These are phyloP conservation scores for Suillus ampliporus DNA, from an alignment of 768 basidiomycete species.

Conservation along the genomic window DNA sequence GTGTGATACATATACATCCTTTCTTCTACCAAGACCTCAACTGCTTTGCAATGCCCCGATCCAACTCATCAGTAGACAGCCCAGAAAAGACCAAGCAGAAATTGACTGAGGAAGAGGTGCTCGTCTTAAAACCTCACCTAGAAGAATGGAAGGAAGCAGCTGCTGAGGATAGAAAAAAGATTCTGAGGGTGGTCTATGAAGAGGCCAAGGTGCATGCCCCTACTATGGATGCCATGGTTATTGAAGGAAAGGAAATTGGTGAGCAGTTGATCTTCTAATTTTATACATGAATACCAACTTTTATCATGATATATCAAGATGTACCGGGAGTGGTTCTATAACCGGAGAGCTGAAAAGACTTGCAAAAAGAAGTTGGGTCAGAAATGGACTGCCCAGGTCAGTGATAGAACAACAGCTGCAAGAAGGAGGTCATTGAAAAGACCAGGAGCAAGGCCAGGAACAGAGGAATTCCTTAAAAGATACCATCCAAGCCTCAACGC, in stretches of 20 bases:
- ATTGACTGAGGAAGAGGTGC: neutral
- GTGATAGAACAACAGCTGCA: too few species aligned
- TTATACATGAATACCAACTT: neutral
- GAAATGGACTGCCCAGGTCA: too few species aligned
- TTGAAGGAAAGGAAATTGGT: neutral
- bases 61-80: conserved; percentile 1
- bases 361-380: neutral
- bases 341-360: neutral
- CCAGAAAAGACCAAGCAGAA: neutral
- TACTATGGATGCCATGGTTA: neutral
- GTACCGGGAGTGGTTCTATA: conserved; percentile 2
- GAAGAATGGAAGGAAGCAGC: conserved; percentile 1
- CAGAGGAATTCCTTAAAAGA: too few species aligned
- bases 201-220: neutral
- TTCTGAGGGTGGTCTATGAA: neutral
- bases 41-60: neutral
- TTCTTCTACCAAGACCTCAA: neutral
- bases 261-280: neutral
- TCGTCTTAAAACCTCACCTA: conserved; percentile 2
- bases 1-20: neutral
- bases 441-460: too few species aligned
- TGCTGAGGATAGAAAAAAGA: neutral
- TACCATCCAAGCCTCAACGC: too few species aligned
- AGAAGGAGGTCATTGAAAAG: too few species aligned
- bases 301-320: neutral